A percentile compares a stretch with the other conserved stretches of the same genome.
These are phyloP conservation scores for Pythium dissotocum DNA, from an alignment of 352 stramenopile species.

Conservation along the genomic window DNA sequence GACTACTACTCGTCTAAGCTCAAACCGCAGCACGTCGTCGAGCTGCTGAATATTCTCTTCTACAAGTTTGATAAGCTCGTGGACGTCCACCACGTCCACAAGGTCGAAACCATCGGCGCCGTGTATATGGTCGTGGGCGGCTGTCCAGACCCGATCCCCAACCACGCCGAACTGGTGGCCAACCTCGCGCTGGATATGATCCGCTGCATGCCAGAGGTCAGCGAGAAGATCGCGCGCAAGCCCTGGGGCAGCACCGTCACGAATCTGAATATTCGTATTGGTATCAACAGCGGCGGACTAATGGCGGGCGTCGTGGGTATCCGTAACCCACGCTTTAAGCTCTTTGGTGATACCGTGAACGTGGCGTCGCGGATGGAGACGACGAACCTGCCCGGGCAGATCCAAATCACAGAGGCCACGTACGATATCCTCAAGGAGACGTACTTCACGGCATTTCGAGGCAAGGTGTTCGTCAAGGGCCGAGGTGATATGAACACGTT, in stretches of 20 bases:
- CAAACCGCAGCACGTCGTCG: constrained; percentile 82
- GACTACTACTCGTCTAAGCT: constrained; percentile 80
- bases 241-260: constrained; percentile 66
- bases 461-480: constrained; percentile 83
- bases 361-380: constrained; percentile 86
- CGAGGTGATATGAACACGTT: constrained; percentile 85
- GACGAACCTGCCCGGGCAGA: constrained; percentile 75
- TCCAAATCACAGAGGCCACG: constrained; percentile 79
- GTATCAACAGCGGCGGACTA: constrained; percentile 82
- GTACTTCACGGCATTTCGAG: constrained; percentile 67
- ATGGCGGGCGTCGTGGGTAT: constrained; percentile 89
- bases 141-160: constrained; percentile 63
- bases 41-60: constrained; percentile 88
- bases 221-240: constrained; percentile 68
- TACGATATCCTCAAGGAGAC: constrained; percentile 64
- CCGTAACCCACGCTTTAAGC: constrained; percentile 83
- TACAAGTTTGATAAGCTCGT: constrained; percentile 90
- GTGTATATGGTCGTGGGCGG: constrained; percentile 90
- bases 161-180: constrained; percentile 80
- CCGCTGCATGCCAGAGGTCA: constrained; percentile 75
- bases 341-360: constrained; percentile 89
- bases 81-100: constrained; percentile 87
- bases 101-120: constrained; percentile 90
- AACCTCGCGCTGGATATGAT: constrained; percentile 85
- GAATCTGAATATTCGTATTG: constrained; percentile 83